Conservation (phyloP, 2,329 filamentous ascomycete species). For the Periconia macrospinosa region DNA sequence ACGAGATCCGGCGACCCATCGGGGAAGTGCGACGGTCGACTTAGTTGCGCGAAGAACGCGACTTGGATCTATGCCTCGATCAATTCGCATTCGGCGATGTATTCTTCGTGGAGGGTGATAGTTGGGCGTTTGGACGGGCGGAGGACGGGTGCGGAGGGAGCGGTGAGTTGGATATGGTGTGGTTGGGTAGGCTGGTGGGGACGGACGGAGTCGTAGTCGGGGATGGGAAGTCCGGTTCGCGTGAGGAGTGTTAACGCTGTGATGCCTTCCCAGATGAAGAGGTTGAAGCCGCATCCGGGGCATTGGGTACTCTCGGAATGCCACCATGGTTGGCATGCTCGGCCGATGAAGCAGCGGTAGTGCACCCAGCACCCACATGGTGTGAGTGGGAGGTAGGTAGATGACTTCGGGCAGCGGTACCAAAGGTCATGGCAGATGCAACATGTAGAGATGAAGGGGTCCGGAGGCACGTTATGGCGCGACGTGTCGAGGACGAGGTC, state of each 20-base stretch:
- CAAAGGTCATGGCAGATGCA: conserved; percentile 8
- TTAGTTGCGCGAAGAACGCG: background rate
- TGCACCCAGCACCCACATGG: conserved; percentile 30
- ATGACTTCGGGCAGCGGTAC: background rate
- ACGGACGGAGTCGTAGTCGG: background rate
- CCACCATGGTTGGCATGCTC: background rate
- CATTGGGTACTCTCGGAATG: conserved; percentile 11
- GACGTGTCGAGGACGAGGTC: conserved; percentile 11
- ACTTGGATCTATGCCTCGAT: background rate
- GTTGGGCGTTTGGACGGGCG: conserved; percentile 1
- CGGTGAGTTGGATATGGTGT: background rate
- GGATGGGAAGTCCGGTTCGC: conserved; percentile 17
- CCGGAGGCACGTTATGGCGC: conserved; percentile 12
- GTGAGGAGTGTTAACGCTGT: conserved; percentile 20
- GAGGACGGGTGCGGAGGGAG: conserved; percentile 8
- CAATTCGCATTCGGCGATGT: background rate
- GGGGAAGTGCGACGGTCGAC: background rate
- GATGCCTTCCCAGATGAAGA: conserved; percentile 27
- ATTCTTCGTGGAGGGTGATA: background rate
- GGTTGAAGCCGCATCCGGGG: conserved; percentile 11
- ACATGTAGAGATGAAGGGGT: conserved; percentile 6
- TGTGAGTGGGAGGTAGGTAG: conserved; percentile 20
- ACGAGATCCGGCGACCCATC: conserved; percentile 17
- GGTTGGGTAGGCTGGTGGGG: background rate
- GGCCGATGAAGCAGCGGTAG: conserved; percentile 24